Conservation (phyloP, 2,329 filamentous ascomycete genomes). For the Fusarium sp. region DNA sequence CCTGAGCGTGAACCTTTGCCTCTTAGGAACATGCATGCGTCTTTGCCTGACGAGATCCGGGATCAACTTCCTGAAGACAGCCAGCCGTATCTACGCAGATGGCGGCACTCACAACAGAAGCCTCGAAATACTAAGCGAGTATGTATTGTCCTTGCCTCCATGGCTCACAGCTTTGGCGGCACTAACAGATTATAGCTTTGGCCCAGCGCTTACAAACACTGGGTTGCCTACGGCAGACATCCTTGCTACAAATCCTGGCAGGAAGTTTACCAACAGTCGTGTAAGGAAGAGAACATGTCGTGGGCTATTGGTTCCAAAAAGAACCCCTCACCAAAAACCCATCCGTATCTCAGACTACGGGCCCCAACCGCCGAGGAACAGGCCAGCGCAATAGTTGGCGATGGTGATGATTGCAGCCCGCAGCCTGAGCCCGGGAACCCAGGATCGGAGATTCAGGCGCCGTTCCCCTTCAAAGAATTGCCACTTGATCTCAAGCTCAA, state of each 20-base stretch:
- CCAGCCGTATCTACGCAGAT: rapidly evolving
- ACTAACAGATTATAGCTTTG: constrained; percentile 22
- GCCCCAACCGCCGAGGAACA: constrained; percentile 8
- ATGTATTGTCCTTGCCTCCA: neutral
- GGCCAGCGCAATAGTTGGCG: neutral
- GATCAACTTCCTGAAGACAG: rapidly evolving
- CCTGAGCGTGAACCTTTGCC: neutral
- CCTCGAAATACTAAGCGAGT: constrained; percentile 16
- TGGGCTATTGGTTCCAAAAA: neutral
- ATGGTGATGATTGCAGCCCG: neutral
- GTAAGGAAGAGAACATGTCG: constrained; percentile 40
- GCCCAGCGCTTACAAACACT: neutral
- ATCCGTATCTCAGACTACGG: constrained; percentile 28
- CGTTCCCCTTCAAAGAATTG: constrained; percentile 49
- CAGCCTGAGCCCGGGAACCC: neutral
- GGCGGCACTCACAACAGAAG: rapidly evolving
- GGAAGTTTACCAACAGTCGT: constrained; percentile 24
- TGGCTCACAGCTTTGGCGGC: neutral
- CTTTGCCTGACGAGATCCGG: neutral
- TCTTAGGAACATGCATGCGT: neutral
- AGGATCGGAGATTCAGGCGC: neutral
- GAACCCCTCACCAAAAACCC: neutral
- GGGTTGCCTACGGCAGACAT: neutral
- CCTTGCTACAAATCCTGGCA: neutral
- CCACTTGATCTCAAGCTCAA: constrained; percentile 45